Conservation (phyloP, 73 alveolate genomes). For the Diophrys sp. region DNA sequence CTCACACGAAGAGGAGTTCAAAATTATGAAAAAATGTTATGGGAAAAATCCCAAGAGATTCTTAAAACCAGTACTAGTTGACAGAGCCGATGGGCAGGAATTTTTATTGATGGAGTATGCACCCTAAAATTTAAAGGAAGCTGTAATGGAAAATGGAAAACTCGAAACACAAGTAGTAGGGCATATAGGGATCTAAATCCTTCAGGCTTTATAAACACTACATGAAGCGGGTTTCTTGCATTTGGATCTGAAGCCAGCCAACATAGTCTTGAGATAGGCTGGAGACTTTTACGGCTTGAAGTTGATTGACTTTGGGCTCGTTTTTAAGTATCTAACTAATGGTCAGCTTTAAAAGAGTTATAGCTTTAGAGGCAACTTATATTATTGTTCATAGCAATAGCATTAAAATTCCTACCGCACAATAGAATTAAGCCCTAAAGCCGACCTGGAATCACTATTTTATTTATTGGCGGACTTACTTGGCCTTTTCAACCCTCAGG, state of each 20-base stretch:
- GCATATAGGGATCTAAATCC: background rate
- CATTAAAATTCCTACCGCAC: background rate
- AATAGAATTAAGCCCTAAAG: background rate
- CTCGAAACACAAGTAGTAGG: too few species aligned
- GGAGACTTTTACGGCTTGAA: background rate
- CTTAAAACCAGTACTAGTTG: background rate
- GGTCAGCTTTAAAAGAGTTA: background rate
- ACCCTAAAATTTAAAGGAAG: background rate
- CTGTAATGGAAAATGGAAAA: too few species aligned
- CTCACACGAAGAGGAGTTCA: background rate
- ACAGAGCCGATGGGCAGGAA: background rate
- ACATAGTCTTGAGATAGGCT: background rate
- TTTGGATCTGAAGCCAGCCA: background rate
- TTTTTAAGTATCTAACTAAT: background rate
- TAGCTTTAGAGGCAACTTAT: background rate
- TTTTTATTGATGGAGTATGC: background rate
- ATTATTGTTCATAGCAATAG: background rate
- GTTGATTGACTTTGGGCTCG: background rate
- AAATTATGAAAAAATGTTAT: background rate
- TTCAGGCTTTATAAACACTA: background rate
- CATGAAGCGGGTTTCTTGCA: background rate
- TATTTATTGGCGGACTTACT: background rate
- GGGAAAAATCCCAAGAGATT: background rate
- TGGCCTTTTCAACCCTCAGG: background rate
- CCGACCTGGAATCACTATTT: background rate